Percentiles rank a stretch among this genome's conserved stretches.
Evolutionary conservation across 2,329 filamentous ascomycete species (phyloP).

Genomic region (Endoconidiophora laricicola): DNA sequence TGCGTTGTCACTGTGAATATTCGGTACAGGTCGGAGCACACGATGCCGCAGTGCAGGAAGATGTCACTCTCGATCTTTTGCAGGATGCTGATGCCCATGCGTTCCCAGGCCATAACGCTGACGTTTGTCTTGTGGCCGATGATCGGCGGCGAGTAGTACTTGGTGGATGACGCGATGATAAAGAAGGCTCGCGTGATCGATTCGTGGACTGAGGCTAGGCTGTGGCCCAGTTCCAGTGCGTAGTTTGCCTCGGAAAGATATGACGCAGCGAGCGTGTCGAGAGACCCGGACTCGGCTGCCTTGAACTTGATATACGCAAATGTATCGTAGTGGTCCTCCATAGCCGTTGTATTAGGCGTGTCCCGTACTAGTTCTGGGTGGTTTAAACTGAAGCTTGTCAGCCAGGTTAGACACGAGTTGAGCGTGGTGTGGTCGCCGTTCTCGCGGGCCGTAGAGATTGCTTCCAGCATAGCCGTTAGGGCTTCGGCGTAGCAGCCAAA

Average conservation of each 20-base stretch:
- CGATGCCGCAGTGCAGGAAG: conserved; percentile 50
- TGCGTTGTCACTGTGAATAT: conserved; percentile 51
- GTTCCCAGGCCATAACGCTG: conserved; percentile 37
- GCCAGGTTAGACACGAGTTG: conserved; percentile 90
- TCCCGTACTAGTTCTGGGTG: conserved; percentile 60
- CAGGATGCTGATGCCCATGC: conserved; percentile 41
- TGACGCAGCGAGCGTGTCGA: conserved; percentile 67
- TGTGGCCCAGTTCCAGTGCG: conserved; percentile 53
- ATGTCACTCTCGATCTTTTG: conserved; percentile 45
- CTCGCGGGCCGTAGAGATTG: conserved; percentile 84
- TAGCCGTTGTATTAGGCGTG: conserved; percentile 53
- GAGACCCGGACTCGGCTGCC: conserved; percentile 74
- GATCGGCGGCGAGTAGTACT: not conserved
- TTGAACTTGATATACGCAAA: conserved; percentile 71
- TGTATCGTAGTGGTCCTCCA: conserved; percentile 65
- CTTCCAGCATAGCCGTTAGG: conserved; percentile 85
- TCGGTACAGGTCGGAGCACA: conserved; percentile 35
- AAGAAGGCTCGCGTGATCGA: conserved; percentile 13
- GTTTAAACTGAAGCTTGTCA: conserved; percentile 82
- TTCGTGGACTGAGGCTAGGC: conserved; percentile 35
- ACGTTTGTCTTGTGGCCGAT: not conserved
- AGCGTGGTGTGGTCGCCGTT: conserved; percentile 84
- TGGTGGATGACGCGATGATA: too few relatives aligned
- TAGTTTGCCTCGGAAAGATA: conserved; percentile 75
- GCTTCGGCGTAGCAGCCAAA: conserved; percentile 86